phyloP scores from a whole-genome alignment of 441 rosid genomes.

The Populus hybrid region DNA sequence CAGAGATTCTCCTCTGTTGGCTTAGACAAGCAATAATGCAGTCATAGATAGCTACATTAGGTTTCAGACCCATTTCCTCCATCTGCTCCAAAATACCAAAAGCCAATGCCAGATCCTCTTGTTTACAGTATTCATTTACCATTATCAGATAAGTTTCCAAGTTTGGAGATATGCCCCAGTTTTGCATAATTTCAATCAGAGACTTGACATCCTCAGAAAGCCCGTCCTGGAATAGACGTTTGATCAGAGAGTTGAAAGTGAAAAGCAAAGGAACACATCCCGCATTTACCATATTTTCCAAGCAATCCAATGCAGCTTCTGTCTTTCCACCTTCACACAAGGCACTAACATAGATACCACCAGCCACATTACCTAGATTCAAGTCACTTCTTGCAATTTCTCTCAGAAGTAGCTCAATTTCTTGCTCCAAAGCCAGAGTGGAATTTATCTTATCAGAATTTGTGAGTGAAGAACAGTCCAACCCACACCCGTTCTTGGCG shows the following conservation, averaged over 20 bases:
- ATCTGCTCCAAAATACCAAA: slow-evolving; percentile 37
- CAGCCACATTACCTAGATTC: slow-evolving; percentile 44
- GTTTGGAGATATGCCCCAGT: slow-evolving; percentile 42
- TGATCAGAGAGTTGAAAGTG: too few species aligned
- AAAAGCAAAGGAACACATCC: too few species aligned
- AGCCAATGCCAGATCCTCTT: slow-evolving; percentile 37
- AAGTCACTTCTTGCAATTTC: slow-evolving; percentile 37
- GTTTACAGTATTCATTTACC: slow-evolving; percentile 46
- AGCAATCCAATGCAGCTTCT: slow-evolving; percentile 32
- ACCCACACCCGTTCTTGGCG: slow-evolving; percentile 43
- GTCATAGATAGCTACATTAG: slow-evolving; percentile 6
- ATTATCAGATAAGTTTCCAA: slow-evolving; percentile 51
- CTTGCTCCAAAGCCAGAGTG: slow-evolving; percentile 25
- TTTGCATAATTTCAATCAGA: slow-evolving; percentile 39
- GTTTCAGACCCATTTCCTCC: slow-evolving; percentile 49
- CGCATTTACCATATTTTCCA: slow-evolving; percentile 1
- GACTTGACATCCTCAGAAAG: neutral
- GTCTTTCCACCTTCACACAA: slow-evolving; percentile 39
- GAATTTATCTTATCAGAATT: slow-evolving; percentile 21
- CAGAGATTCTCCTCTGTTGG: too few species aligned
- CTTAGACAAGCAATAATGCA: too few species aligned
- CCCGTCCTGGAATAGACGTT: too few species aligned
- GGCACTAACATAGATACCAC: slow-evolving; percentile 48
- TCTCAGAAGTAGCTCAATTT: slow-evolving; percentile 43
- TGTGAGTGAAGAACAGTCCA: slow-evolving; percentile 25